phyloP scores from a whole-genome alignment of 495 filamentous ascomycete genomes.

The Penicillium arizonense region DNA sequence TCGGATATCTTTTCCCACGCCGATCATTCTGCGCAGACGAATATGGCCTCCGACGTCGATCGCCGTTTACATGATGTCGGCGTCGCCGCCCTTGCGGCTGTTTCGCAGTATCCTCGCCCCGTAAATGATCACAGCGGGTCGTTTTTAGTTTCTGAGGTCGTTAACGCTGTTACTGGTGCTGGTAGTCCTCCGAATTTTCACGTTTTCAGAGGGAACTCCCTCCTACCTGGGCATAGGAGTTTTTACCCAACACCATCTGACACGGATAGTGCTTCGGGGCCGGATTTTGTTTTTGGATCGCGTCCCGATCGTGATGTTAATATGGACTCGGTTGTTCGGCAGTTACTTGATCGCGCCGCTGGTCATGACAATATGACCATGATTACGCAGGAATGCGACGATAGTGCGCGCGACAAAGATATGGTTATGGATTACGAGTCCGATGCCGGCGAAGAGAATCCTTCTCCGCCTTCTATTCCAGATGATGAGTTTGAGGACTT shows the following conservation, averaged over 20 bases:
- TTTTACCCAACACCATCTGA: conserved; percentile 24
- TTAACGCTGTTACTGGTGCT: conserved; percentile 27
- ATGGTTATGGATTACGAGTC: conserved; percentile 32
- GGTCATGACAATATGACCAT: conserved; percentile 18
- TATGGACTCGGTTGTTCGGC: conserved; percentile 21
- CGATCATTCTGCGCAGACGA: background rate
- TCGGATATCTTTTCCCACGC: conserved; percentile 4
- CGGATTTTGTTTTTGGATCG: conserved; percentile 12
- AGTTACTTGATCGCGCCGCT: conserved; percentile 15
- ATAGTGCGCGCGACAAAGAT: conserved; percentile 17
- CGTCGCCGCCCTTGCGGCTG: conserved; percentile 35
- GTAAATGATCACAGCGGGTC: conserved; percentile 17
- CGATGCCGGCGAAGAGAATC: conserved; percentile 8
- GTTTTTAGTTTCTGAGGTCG: conserved; percentile 26
- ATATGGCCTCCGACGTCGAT: conserved; percentile 18
- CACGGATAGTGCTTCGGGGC: conserved; percentile 19
- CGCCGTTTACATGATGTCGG: conserved; percentile 24
- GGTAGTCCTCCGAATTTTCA: background rate
- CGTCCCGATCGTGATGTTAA: conserved; percentile 10
- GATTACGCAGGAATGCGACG: conserved; percentile 19
- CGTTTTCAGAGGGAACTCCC: conserved; percentile 3
- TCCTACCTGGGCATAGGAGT: conserved; percentile 2
- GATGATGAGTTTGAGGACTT: conserved; percentile 36
- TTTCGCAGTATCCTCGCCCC: conserved; percentile 30
- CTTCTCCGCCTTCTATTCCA: conserved; percentile 10